Conservation (phyloP, 225 moss, liverwort and hornwort genomes). For the Climacium dendroides region DNA sequence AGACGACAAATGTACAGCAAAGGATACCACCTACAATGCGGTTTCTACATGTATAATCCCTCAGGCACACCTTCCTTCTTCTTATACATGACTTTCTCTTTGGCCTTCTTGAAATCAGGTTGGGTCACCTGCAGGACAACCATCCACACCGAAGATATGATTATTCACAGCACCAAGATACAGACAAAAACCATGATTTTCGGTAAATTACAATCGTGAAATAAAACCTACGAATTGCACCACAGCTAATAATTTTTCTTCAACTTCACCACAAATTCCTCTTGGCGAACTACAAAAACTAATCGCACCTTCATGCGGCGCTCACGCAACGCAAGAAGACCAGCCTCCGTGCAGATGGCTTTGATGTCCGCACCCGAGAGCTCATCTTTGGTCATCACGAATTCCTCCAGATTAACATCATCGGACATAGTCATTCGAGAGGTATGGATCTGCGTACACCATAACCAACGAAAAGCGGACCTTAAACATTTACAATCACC, state of each 20-base stretch:
- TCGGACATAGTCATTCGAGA: constrained; percentile 92
- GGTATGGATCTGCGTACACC: constrained; percentile 74
- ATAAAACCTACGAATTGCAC: neutral
- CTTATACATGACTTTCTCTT: constrained; percentile 99
- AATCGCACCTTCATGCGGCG: constrained; percentile 85
- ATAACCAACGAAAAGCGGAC: neutral
- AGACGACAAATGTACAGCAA: constrained; percentile 10
- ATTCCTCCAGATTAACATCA: constrained; percentile 97
- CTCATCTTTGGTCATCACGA: constrained; percentile 98
- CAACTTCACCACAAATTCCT: constrained; percentile 57
- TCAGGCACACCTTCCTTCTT: constrained; percentile 99
- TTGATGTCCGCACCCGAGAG: constrained; percentile 97
- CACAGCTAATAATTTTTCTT: neutral
- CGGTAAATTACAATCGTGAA: neutral
- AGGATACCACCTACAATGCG: neutral
- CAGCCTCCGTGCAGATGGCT: constrained; percentile 98
- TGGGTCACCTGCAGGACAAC: constrained; percentile 74
- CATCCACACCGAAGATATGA: neutral
- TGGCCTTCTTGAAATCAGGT: constrained; percentile 92
- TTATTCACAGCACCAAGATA: neutral
- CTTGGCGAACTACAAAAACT: neutral
- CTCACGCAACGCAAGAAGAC: constrained; percentile 86
- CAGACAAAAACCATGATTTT: neutral
- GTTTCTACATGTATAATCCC: constrained; percentile 86
- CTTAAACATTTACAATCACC: neutral